Percentiles rank a stretch among this genome's conserved stretches.
phyloP scores from a whole-genome alignment of 805 yeast species.

The Lipomyces yamadae region DNA sequence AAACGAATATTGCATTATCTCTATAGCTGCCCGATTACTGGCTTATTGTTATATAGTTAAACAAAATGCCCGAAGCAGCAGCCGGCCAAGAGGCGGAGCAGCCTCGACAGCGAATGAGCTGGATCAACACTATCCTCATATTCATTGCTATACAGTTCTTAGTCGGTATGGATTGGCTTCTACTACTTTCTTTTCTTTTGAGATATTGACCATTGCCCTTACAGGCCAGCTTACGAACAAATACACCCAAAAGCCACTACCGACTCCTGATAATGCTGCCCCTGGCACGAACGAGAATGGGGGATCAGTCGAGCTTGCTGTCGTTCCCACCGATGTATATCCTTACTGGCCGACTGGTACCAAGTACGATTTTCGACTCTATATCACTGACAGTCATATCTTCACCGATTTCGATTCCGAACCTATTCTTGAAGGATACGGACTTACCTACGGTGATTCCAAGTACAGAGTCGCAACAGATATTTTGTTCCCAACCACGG shows the following conservation, averaged over 20 bases:
- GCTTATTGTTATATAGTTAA: neutral
- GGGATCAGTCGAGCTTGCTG: constrained; percentile 12
- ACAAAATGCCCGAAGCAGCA: constrained; percentile 2
- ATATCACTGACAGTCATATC: constrained; percentile 24
- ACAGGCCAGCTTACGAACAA: constrained; percentile 24
- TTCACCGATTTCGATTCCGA: constrained; percentile 26
- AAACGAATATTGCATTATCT: neutral
- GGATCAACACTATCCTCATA: constrained; percentile 30
- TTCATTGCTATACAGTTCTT: constrained; percentile 28
- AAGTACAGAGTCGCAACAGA: constrained; percentile 12
- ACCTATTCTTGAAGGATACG: constrained; percentile 23
- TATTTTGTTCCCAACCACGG: constrained; percentile 12
- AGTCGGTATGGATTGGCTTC: constrained; percentile 10
- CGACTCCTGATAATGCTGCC: constrained; percentile 9
- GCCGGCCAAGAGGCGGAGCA: constrained; percentile 6
- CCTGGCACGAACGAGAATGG: constrained; percentile 8
- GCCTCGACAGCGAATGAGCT: constrained; percentile 23
- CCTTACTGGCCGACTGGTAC: constrained; percentile 36
- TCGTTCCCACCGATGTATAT: constrained; percentile 21
- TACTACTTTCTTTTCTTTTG: neutral
- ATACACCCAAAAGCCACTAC: constrained; percentile 6
- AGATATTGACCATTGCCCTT: neutral
- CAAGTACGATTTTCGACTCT: constrained; percentile 28
- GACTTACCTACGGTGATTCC: constrained; percentile 21
- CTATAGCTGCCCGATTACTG: neutral